These are phyloP conservation scores for Cynara cardunculus DNA, from an alignment of 129 eudicot species.

Conservation along the genomic window DNA sequence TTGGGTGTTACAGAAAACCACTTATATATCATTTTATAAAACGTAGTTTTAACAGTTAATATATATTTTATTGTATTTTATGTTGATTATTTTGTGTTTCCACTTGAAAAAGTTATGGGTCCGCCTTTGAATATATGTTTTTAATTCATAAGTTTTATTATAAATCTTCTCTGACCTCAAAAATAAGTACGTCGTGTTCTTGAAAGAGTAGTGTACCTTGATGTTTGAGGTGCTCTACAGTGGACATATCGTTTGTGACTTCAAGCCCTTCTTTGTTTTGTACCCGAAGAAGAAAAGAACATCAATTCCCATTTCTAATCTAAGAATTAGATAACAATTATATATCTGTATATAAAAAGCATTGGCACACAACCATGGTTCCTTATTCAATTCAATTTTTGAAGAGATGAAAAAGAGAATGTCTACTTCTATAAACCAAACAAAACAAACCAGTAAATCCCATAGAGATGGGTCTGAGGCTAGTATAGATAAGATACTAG, in stretches of 20 bases:
- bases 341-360: too few species aligned
- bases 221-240: slow-evolving; percentile 95
- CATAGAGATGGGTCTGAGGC: too few species aligned
- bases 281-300: background rate
- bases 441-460: too few species aligned
- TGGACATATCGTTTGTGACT: slow-evolving; percentile 96
- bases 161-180: too few species aligned
- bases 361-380: too few species aligned
- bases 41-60: background rate
- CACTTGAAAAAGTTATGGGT: background rate
- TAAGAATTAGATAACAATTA: background rate
- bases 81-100: background rate
- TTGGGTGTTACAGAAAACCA: background rate
- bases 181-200: background rate
- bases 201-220: slow-evolving; percentile 49
- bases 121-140: background rate
- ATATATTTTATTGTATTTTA: background rate
- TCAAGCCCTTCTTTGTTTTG: slow-evolving; percentile 80
- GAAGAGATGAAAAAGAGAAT: too few species aligned
- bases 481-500: too few species aligned
- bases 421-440: too few species aligned
- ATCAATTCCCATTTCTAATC: background rate
- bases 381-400: too few species aligned
- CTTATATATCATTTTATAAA: too few species aligned
- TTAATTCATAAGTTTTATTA: background rate